These are phyloP conservation scores for Apiotrichum sp. DNA, from an alignment of 1,284 basidiomycete genomes.

Conservation along the genomic window DNA sequence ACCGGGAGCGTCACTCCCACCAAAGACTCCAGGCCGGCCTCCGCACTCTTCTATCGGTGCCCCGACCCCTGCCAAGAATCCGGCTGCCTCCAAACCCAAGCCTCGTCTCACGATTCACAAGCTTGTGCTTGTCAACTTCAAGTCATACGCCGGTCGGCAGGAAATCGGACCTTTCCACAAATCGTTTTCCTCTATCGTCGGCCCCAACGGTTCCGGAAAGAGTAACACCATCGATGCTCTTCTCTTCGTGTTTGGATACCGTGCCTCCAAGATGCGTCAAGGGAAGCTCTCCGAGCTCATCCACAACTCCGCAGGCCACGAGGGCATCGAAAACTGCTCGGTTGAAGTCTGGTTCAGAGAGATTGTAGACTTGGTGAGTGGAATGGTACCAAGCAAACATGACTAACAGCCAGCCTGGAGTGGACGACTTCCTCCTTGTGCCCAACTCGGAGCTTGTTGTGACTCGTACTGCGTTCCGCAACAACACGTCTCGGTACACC, in stretches of 20 bases:
- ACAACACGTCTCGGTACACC: constrained; percentile 85
- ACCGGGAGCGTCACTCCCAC: too few species aligned
- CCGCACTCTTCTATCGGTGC: constrained; percentile 18
- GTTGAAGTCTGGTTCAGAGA: constrained; percentile 96
- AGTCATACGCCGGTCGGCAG: constrained; percentile 93
- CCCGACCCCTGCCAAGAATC: constrained; percentile 19
- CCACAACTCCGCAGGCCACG: constrained; percentile 82
- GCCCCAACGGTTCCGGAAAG: constrained; percentile 93
- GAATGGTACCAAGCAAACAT: not conserved
- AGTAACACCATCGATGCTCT: constrained; percentile 99
- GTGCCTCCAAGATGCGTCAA: constrained; percentile 96
- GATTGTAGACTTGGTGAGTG: constrained; percentile 75
- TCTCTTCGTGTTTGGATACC: constrained; percentile 95
- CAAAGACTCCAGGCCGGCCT: constrained; percentile 16
- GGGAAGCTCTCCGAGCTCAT: constrained; percentile 96
- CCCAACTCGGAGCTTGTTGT: constrained; percentile 80
- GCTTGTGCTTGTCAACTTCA: constrained; percentile 91
- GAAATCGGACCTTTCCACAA: constrained; percentile 99
- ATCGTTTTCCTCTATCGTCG: constrained; percentile 95
- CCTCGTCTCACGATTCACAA: constrained; percentile 90
- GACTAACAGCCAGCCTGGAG: constrained; percentile 62
- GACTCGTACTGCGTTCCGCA: constrained; percentile 78
- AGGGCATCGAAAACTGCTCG: constrained; percentile 76
- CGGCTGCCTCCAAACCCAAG: constrained; percentile 52
- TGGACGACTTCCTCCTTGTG: constrained; percentile 76